Base-by-base conservation (phyloP, 257 asterid species). In the Striga asiatica region DNA sequence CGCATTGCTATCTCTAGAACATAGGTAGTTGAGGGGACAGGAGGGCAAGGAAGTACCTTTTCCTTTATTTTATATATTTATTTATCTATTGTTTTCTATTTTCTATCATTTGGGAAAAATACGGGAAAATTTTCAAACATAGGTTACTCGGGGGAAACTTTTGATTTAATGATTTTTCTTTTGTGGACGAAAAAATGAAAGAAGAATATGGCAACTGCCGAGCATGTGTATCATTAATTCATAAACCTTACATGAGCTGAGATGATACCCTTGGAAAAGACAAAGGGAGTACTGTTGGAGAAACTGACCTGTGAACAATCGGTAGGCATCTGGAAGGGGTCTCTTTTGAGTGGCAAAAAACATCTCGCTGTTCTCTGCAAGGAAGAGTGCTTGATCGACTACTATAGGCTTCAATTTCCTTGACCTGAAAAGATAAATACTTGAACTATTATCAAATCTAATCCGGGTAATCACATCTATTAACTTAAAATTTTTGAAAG, bases 261-360 rank as follows among this genome's bases (percentile, higher is more conserved):
- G n/a, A n/a, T n/a, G n/a, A n/a, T n/a, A n/a, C n/a, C n/a, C n/a
- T n/a, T n/a, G n/a, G n/a, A n/a, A 35, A 51, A 51, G 16, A 62
- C 2, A 21, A 47, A 54, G 32, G 9, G 16, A 31, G 35, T 38
- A 68, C 5, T 24, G 27, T 13, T 7, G 32, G 6, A 0, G 53
- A 56, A 10, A 42, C 78, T 61, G 24, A 78, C 98, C 98, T 66
- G 82, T 71, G 72, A 83, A 91, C 46, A 91, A 62, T 9, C 78
- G 84, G 65, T 72, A 91, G 11, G 98, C 83, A 64, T 83, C 94
- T 0, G 98, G 98, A 45, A 83, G 88, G 11, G 68, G 69, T 72
- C 96, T 78, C 60, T 80, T 82, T 58, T 91, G 87, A 71, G 96
- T 86, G 56, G 96, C 95, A 50, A 65, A 83, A 70, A 81, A 86